Evolutionary conservation across 2,329 filamentous ascomycete species (phyloP), one percentile per base, ranked within the genome.

Genomic region (Epichloe gansuensis): DNA sequence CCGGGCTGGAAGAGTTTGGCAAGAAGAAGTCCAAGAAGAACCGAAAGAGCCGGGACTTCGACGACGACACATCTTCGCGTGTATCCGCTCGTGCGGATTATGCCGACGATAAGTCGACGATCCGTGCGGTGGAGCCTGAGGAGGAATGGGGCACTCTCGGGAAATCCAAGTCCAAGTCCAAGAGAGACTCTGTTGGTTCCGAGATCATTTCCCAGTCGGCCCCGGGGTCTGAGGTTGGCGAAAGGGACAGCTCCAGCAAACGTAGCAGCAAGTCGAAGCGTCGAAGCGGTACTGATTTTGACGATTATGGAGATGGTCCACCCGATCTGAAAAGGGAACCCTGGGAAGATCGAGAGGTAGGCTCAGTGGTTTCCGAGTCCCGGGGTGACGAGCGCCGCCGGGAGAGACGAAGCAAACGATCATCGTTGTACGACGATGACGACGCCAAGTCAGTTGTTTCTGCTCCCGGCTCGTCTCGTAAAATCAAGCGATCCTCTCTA

Each of bases 321-420:
- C 64, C 69, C 35, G 66, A 73, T 61, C 65, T 64, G 56, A 65
- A 61, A 44, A 64, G 63, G 3, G 68, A 69, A n/a, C 62, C 59
- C 2, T 71, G 68, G 51, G 67, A 73, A 27, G 71, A 75, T 52
- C 69, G 69, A n/a, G 74, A 76, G 41, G 68, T 72, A 21, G 70
- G 67, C 54, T 78, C 75, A 35, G 68, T 75, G 12, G 69, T 74
- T 5, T 78, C 76, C 5, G 73, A 73, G 49, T 66, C 68, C 40
- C 65, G 65, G 21, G 58, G 60, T 15, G 62, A 68, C 15, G 64
- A 65, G 38, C 59, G 58, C 23, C 61, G 58, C 40, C 61, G 60
- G 9, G 71, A 71, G 47, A 65, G 64, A 54, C 66, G 67, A 50
- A 55, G 54, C 38, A 56, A 53, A 35, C 41, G 49, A 27, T 54